Base-by-base conservation (phyloP, 106 monocot genomes). In the Chionographis japonica region DNA sequence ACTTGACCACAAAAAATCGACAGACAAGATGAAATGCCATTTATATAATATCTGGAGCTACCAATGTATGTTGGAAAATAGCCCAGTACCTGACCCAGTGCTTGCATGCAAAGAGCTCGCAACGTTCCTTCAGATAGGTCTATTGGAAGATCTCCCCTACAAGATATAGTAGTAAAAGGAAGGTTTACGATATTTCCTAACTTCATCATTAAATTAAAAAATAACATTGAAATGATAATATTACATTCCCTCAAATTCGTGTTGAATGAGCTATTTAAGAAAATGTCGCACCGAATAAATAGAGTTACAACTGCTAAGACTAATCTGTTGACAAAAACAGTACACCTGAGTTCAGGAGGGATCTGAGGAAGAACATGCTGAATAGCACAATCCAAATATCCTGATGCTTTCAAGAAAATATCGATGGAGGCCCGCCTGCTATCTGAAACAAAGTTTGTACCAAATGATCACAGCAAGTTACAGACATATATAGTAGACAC, bases 51-150 rank as follows among this genome's bases (percentile, higher is more conserved):
- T 8, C 16, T 1, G 61, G 62, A 60, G 54, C 54, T 36, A 39
- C 53, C 10, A 40, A 68, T 49, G n/a, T 0, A 67, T 7, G 46
- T 35, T 27, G 52, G 17, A 14, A 6, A 10, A 69, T 63, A 68
- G 59, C 6, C 18, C 2, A 54, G 27, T 84, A 94, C 93, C 82
- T 89, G 93, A 57, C 82, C 93, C 36, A 94, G 41, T 64, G 89
- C 89, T 72, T 94, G 93, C 77, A 87, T 78, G 81, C 86, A 80
- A 68, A 86, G 67, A 78, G 93, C 79, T 71, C 60, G 74, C 41
- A 94, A 56, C 40, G 82, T 72, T 71, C 70, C 93, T 82, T 94
- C 86, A 56, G 77, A 52, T 63, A 94, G 43, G 71, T 94, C 93
- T 16, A 82, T 40, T 17, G 93, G 93, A 74, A 94, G 86, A 74